Evolutionary conservation across 352 stramenopile genomes (phyloP).

Genomic region (Phytophthora citrophthora): DNA sequence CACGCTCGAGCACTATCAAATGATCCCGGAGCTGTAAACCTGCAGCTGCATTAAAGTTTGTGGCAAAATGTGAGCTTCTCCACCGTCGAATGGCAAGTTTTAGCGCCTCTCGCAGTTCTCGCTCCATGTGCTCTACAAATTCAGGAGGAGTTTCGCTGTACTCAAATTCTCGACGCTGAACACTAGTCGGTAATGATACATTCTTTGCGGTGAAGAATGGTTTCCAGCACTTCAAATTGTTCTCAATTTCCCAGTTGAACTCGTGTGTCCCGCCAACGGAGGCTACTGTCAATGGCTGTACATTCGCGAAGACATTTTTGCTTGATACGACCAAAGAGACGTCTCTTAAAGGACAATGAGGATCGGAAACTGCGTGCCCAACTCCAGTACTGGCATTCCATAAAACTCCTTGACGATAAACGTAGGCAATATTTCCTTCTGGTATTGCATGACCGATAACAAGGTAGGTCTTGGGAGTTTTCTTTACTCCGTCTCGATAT

Average conservation of each 20-base stretch:
- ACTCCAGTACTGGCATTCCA: conserved; percentile 91
- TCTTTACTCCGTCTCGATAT: conserved; percentile 18
- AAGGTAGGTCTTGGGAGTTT: conserved; percentile 67
- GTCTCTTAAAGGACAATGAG: conserved; percentile 85
- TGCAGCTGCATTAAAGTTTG: conserved; percentile 89
- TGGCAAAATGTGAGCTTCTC: conserved; percentile 83
- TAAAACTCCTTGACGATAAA: conserved; percentile 74
- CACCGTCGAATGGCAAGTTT: conserved; percentile 90
- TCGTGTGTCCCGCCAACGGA: conserved; percentile 44
- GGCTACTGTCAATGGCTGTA: conserved; percentile 51
- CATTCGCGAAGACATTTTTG: conserved; percentile 92
- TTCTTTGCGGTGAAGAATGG: conserved; percentile 71
- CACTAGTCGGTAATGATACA: conserved; percentile 28
- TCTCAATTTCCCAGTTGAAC: conserved; percentile 86
- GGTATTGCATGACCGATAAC: conserved; percentile 85
- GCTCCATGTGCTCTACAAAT: conserved; percentile 76
- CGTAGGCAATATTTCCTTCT: conserved; percentile 90
- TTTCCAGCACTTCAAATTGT: conserved; percentile 83
- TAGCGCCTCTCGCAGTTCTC: conserved; percentile 79
- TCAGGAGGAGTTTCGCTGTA: conserved; percentile 66
- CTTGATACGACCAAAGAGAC: conserved; percentile 88
- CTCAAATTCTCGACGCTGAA: conserved; percentile 59
- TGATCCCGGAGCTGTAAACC: conserved; percentile 77
- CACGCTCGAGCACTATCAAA: conserved; percentile 74
- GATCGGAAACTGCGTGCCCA: conserved; percentile 76